These are phyloP conservation scores for Colletotrichum tropicicola DNA, from an alignment of 2,329 filamentous ascomycete genomes.

Conservation along the genomic window DNA sequence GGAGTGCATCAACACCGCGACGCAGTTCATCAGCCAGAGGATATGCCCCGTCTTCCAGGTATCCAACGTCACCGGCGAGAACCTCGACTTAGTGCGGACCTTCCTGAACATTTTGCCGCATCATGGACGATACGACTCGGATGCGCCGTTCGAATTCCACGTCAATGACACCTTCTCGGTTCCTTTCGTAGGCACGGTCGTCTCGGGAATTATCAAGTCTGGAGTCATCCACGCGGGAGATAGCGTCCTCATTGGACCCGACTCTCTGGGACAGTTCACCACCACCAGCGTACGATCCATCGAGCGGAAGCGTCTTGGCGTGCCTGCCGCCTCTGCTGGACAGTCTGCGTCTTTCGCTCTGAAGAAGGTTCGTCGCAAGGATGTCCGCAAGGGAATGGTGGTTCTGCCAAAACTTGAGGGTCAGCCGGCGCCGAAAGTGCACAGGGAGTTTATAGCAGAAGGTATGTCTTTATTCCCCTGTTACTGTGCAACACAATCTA, in stretches of 20 bases:
- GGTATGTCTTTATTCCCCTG: no score
- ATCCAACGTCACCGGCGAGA: slow-evolving; percentile 95
- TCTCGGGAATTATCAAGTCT: slow-evolving; percentile 90
- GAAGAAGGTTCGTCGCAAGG: slow-evolving; percentile 86
- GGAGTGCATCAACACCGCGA: slow-evolving; percentile 93
- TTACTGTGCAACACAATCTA: neutral
- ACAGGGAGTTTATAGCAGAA: slow-evolving; percentile 81
- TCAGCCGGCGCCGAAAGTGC: slow-evolving; percentile 74
- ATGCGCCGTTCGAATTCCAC: slow-evolving; percentile 91
- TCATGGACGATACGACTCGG: slow-evolving; percentile 89
- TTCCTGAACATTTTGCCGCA: slow-evolving; percentile 97
- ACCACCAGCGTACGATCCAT: slow-evolving; percentile 90
- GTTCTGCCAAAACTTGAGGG: slow-evolving; percentile 86
- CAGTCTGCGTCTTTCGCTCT: slow-evolving; percentile 94
- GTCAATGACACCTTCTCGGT: slow-evolving; percentile 99
- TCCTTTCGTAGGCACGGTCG: slow-evolving; percentile 94
- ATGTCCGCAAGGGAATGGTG: slow-evolving; percentile 98
- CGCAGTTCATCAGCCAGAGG: slow-evolving; percentile 92
- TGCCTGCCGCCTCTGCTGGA: slow-evolving; percentile 87
- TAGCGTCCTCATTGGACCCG: slow-evolving; percentile 86
- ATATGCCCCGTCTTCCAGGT: slow-evolving; percentile 99
- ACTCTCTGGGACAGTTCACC: slow-evolving; percentile 88
- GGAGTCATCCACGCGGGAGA: slow-evolving; percentile 93
- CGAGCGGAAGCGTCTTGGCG: slow-evolving; percentile 90
- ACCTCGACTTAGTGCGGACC: slow-evolving; percentile 86